Conservation (phyloP, 306 rosid species). For the Sechiopsis laciniata region DNA sequence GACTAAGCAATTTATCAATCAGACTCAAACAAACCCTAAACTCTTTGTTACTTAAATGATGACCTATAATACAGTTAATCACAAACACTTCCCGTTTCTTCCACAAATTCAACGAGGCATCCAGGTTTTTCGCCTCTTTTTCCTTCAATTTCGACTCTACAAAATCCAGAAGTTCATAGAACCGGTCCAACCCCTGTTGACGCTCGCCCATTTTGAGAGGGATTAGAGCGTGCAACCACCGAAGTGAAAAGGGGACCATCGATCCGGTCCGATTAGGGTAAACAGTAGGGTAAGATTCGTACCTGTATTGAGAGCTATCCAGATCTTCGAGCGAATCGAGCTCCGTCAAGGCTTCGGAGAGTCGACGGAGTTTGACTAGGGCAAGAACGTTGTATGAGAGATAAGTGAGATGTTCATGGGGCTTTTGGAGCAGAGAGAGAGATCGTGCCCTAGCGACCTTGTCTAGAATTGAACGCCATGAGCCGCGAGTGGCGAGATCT, state of each 20-base stretch:
- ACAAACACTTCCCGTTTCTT: conserved; percentile 59
- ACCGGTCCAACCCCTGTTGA: conserved; percentile 69
- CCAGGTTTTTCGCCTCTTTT: conserved; percentile 24
- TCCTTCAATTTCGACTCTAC: conserved; percentile 40
- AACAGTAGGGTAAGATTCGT: conserved; percentile 56
- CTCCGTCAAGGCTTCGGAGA: conserved; percentile 67
- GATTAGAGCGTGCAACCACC: conserved; percentile 67
- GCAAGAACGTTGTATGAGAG: conserved; percentile 77
- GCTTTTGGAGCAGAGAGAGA: conserved; percentile 64
- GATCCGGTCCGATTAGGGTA: conserved; percentile 68
- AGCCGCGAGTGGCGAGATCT: conserved; percentile 79
- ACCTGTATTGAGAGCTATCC: conserved; percentile 48
- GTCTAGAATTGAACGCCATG: conserved; percentile 84
- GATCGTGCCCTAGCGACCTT: conserved; percentile 73
- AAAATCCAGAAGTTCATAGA: conserved; percentile 56
- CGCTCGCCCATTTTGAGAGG: conserved; percentile 70
- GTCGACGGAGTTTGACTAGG: conserved; percentile 75
- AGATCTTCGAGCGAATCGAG: conserved; percentile 78
- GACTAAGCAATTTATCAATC: conserved; percentile 40
- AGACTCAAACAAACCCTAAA: conserved; percentile 54
- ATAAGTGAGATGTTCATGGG: conserved; percentile 79
- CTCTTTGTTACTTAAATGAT: conserved; percentile 66
- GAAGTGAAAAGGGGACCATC: conserved; percentile 84
- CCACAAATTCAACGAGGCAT: conserved; percentile 43
- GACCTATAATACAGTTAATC: conserved; percentile 59